phyloP scores from a whole-genome alignment of 2,329 filamentous ascomycete species.

The Talaromyces atroroseus region DNA sequence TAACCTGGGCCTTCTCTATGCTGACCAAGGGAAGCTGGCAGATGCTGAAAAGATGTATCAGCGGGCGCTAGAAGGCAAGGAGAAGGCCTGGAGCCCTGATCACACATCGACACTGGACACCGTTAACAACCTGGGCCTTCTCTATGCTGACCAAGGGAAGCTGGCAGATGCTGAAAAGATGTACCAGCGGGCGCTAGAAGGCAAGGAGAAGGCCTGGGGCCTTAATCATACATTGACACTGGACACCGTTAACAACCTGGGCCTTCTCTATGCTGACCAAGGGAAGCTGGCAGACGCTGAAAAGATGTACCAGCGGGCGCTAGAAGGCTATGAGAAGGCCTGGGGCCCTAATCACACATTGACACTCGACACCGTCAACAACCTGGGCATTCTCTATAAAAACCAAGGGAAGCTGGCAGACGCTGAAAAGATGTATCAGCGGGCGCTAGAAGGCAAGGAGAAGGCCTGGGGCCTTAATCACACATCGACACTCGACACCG shows the following conservation, averaged over 20 bases:
- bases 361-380: background rate
- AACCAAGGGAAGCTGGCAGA: too few species aligned
- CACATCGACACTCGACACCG: too few species aligned
- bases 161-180: background rate
- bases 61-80: background rate
- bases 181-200: background rate
- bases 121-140: background rate
- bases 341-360: constrained; percentile 1
- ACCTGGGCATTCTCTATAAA: too few species aligned
- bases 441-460: too few species aligned
- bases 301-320: background rate
- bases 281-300: background rate
- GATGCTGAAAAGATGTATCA: background rate
- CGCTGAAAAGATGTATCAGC: too few species aligned
- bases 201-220: background rate
- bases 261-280: too few species aligned
- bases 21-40: background rate
- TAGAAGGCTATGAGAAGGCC: background rate
- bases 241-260: too few species aligned
- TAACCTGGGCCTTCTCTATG: background rate
- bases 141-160: background rate
- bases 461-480: too few species aligned
- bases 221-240: too few species aligned
- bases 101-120: background rate
- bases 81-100: background rate